phyloP scores from a whole-genome alignment of 164 flowering plant species.

The Vitis riparia region DNA sequence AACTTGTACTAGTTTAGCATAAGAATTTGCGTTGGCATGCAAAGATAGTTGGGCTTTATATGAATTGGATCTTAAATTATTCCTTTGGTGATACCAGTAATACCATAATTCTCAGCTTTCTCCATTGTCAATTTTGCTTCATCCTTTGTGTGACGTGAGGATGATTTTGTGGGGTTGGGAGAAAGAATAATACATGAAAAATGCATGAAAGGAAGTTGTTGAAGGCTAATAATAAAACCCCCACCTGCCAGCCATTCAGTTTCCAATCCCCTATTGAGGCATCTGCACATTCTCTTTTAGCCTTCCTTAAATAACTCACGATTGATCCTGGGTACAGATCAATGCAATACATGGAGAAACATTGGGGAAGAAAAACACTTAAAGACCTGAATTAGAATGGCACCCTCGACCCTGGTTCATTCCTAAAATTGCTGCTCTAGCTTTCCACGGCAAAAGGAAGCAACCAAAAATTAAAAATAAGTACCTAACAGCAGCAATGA shows the following conservation, averaged over 20 bases:
- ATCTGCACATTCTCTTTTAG: no score
- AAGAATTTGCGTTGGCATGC: constrained; percentile 9
- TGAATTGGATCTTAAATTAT: background rate
- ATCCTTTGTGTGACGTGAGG: background rate
- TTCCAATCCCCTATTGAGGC: no score
- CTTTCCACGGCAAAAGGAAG: background rate
- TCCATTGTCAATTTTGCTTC: background rate
- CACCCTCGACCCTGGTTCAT: background rate
- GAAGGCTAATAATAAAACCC: background rate
- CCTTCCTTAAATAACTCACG: no score
- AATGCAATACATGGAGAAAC: no score
- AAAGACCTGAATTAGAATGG: background rate
- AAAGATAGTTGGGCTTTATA: constrained; percentile 15
- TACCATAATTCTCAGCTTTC: background rate
- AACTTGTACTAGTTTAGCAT: constrained; percentile 12
- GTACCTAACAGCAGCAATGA: background rate
- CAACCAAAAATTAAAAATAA: background rate
- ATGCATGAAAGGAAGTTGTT: constrained; percentile 3
- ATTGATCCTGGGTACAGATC: no score
- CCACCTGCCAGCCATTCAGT: background rate
- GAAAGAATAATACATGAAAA: background rate
- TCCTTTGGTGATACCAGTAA: background rate
- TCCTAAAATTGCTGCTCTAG: background rate
- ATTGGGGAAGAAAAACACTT: no score
- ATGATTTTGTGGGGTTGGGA: background rate